phyloP scores from a whole-genome alignment of 495 filamentous ascomycete species.

The Staphylotrichum tortipilum region DNA sequence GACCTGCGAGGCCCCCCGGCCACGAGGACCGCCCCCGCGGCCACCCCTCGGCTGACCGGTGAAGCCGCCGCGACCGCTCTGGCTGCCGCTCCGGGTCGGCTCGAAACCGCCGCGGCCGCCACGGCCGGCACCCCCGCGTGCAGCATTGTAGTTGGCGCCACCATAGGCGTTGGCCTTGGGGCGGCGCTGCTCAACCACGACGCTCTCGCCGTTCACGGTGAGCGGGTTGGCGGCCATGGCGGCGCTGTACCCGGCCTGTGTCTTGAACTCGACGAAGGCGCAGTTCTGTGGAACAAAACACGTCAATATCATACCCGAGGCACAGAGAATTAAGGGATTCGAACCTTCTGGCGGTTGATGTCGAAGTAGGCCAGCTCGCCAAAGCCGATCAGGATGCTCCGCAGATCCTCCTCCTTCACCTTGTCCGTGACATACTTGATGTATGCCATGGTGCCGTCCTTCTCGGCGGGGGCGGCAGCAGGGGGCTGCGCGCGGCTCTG shows the following conservation, averaged over 20 bases:
- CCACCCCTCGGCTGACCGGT: conserved; percentile 49
- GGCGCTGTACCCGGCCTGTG: conserved; percentile 64
- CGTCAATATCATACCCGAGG: background rate
- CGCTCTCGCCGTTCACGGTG: conserved; percentile 66
- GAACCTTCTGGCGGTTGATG: conserved; percentile 81
- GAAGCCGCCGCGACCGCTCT: conserved; percentile 57
- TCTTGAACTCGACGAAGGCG: conserved; percentile 89
- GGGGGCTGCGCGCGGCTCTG: conserved; percentile 57
- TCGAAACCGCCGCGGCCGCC: conserved; percentile 61
- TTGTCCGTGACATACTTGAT: conserved; percentile 90
- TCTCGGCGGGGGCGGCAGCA: conserved; percentile 44
- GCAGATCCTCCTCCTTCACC: conserved; percentile 61
- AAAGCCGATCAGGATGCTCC: conserved; percentile 54
- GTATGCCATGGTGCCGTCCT: conserved; percentile 67
- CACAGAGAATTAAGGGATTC: no score
- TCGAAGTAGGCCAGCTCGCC: conserved; percentile 83
- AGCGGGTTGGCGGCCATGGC: conserved; percentile 82
- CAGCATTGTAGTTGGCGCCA: conserved; percentile 52
- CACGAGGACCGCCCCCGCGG: conserved; percentile 48
- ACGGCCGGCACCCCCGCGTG: conserved; percentile 48
- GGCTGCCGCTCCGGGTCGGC: conserved; percentile 48
- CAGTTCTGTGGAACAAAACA: conserved; percentile 62
- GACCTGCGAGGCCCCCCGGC: conserved; percentile 35
- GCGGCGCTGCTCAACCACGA: conserved; percentile 83
- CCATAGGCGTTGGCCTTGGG: conserved; percentile 59